These are phyloP conservation scores for Dentipellis sp. DNA, from an alignment of 768 basidiomycete species.

Conservation along the genomic window DNA sequence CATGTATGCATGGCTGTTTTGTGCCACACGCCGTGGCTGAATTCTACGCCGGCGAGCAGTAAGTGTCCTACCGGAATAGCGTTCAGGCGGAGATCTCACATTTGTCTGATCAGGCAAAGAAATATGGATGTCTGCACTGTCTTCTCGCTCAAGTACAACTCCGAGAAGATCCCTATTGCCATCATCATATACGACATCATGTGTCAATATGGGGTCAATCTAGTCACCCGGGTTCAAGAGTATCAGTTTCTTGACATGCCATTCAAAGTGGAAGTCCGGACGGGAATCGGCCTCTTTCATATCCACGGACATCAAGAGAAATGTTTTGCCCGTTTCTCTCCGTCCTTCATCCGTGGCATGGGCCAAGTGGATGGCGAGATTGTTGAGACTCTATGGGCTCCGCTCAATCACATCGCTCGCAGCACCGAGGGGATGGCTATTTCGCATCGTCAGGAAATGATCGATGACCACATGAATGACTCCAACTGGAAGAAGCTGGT, in stretches of 20 bases:
- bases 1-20: background rate
- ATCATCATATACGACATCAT: too few species aligned
- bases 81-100: too few species aligned
- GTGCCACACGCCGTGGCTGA: background rate
- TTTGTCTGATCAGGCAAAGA: too few species aligned
- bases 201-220: too few species aligned
- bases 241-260: too few species aligned
- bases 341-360: background rate
- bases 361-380: slow-evolving; percentile 3
- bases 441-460: background rate
- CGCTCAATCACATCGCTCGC: slow-evolving; percentile 1
- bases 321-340: slow-evolving; percentile 1
- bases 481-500: slow-evolving; percentile 5
- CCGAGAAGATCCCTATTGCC: too few species aligned
- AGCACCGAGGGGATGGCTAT: background rate
- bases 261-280: background rate
- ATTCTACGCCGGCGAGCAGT: background rate
- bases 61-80: background rate
- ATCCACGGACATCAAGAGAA: slow-evolving; percentile 3
- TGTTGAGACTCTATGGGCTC: slow-evolving; percentile 3
- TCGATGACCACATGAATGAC: background rate
- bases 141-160: too few species aligned
- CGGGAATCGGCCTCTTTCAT: slow-evolving; percentile 1
- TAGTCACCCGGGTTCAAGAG: too few species aligned
- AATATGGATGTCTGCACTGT: too few species aligned